Conservation (phyloP, 306 rosid species). For the Medicago arabica region DNA sequence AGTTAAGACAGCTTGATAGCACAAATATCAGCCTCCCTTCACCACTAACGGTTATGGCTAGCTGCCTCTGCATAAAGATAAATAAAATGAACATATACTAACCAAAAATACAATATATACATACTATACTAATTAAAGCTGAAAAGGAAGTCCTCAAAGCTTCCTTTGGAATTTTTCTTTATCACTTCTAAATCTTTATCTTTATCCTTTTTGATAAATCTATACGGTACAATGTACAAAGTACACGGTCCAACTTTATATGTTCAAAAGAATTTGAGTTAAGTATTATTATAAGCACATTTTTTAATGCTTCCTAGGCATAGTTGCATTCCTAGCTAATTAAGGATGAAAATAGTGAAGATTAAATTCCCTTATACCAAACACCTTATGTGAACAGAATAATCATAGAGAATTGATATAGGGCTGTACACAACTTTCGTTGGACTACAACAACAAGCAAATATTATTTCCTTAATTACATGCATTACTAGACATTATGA, state of each 20-base stretch:
- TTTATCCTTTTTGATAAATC: slow-evolving; percentile 41
- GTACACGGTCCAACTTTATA: slow-evolving; percentile 47
- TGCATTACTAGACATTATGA: slow-evolving; percentile 3
- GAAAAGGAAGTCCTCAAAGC: slow-evolving; percentile 37
- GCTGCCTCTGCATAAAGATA: slow-evolving; percentile 43
- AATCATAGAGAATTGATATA: slow-evolving; percentile 4
- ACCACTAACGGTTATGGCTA: slow-evolving; percentile 37
- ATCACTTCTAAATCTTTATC: slow-evolving; percentile 36
- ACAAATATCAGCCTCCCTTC: slow-evolving; percentile 43
- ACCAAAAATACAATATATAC: slow-evolving; percentile 22
- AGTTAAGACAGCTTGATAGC: slow-evolving; percentile 81
- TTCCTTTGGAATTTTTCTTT: slow-evolving; percentile 46
- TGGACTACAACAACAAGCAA: slow-evolving; percentile 11
- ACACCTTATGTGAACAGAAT: slow-evolving; percentile 46
- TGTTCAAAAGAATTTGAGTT: neutral
- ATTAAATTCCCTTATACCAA: neutral
- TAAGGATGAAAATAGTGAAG: slow-evolving; percentile 11
- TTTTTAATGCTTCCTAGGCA: slow-evolving; percentile 32
- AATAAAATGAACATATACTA: slow-evolving; percentile 12
- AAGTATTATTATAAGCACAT: slow-evolving; percentile 34
- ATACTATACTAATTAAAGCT: slow-evolving; percentile 39
- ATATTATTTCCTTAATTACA: slow-evolving; percentile 4
- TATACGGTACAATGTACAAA: slow-evolving; percentile 52
- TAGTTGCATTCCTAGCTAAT: slow-evolving; percentile 47
- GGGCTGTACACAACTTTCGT: slow-evolving; percentile 27